These are phyloP conservation scores for Coemansia aciculifera DNA, from an alignment of 192 early-diverging fungal species.

Conservation along the genomic window DNA sequence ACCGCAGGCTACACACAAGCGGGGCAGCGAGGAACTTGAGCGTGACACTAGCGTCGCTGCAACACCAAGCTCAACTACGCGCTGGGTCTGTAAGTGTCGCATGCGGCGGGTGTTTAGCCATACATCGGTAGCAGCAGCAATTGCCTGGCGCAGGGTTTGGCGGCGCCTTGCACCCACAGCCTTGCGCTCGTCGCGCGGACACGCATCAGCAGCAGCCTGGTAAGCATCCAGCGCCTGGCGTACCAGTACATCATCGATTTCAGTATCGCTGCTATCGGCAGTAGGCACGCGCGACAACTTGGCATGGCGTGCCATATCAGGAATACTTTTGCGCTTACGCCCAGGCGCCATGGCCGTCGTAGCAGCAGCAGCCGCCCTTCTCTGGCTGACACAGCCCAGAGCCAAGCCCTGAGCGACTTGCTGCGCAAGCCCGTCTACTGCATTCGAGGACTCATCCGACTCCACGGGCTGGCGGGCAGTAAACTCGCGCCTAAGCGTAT, in stretches of 20 bases:
- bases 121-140: conserved; percentile 19
- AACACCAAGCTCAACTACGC: background rate
- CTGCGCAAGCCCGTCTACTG: conserved; percentile 39
- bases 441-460: conserved; percentile 4
- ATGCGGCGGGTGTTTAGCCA: conserved; percentile 12
- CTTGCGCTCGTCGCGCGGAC: conserved; percentile 23
- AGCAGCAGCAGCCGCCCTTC: conserved; percentile 32
- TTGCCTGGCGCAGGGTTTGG: conserved; percentile 34
- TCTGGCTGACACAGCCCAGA: conserved; percentile 40
- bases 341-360: conserved; percentile 15
- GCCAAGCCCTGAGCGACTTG: conserved; percentile 40
- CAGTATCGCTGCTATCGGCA: conserved; percentile 2
- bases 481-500: conserved; percentile 38
- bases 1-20: conserved; percentile 34
- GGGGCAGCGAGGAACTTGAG: background rate
- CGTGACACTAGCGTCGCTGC: background rate
- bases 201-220: conserved; percentile 13
- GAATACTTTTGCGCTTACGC: conserved; percentile 54
- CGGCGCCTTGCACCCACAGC: conserved; percentile 36
- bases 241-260: background rate
- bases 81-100: background rate
- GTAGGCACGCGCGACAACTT: conserved; percentile 49
- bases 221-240: conserved; percentile 6
- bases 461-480: background rate
- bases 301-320: conserved; percentile 47